Evolutionary conservation across 2,329 filamentous ascomycete genomes (phyloP), one percentile per base, ranked within the genome.

Genomic region (Alternaria postmessia): DNA sequence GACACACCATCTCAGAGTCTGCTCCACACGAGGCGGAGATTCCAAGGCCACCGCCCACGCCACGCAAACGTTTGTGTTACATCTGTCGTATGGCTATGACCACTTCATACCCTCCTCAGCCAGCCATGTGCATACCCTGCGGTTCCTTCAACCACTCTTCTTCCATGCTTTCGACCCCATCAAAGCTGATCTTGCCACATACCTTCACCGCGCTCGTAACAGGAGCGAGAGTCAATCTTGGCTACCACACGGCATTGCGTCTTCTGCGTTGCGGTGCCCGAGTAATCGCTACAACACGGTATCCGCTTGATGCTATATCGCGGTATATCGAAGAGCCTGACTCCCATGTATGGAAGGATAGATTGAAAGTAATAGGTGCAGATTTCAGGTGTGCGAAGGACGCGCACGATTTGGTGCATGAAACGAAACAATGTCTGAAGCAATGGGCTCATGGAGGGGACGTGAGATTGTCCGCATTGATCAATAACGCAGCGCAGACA

Each of bases 401-500:
- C 55, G 61, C 51, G 1, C 55, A 54, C 34, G 53, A 38, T 28
- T 38, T 64, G 16, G 58, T 62, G 3, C 28, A 52, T 20, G 55
- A 62, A 32, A 56, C 59, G 20, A 64, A 59, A 53, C 20, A 41
- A n/a, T 64, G 61, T 32, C 30, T 66, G 38, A 32, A 20, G 41
- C 41, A 46, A 24, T 54, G 51, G 51, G 30, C 34, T 14, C 42
- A 49, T 24, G 54, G 63, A n/a, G 18, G 39, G 22, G 53, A 60
- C 8, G 12, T 48, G n/a, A 57, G 22, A 34, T 36, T 64, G 28
- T 46, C 51, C 38, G 34, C 47, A 9, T 39, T 54, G 22, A 39
- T 54, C 39, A 66, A 66, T 14, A 66, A 65, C 26, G 63, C 60
- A 20, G 63, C 63, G 12, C 63, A 65, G 41, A 65, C 63, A 14